A percentile compares a stretch with the other conserved stretches of the same genome.
Conservation (phyloP, 768 basidiomycete genomes). For the Amanita exitialis region DNA sequence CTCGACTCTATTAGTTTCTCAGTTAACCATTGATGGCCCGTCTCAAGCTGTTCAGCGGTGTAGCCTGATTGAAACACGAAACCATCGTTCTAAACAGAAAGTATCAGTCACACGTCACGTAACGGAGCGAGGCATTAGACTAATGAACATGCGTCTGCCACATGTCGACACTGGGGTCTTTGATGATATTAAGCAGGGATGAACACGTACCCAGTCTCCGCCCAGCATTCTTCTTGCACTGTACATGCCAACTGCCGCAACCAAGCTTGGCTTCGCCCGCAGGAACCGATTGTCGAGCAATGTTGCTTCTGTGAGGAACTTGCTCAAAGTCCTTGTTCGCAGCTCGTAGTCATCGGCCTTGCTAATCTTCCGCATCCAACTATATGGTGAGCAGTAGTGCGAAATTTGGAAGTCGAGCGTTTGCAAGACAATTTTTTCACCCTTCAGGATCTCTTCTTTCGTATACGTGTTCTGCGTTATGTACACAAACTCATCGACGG, state of each 20-base stretch:
- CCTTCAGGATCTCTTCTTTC: conserved; percentile 95
- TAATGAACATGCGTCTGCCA: conserved; percentile 12
- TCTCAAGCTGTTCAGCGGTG: conserved; percentile 79
- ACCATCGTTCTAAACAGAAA: conserved; percentile 57
- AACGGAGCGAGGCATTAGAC: not conserved
- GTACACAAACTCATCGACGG: conserved; percentile 95
- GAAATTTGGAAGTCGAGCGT: conserved; percentile 93
- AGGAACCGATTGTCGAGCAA: conserved; percentile 89
- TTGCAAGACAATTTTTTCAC: conserved; percentile 93
- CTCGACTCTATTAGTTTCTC: conserved; percentile 73
- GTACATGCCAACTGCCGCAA: conserved; percentile 98
- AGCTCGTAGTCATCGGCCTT: conserved; percentile 99
- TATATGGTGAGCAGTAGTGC: conserved; percentile 97
- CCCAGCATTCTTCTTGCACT: conserved; percentile 88
- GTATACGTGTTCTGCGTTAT: conserved; percentile 95
- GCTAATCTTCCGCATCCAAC: conserved; percentile 97
- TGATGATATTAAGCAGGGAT: conserved; percentile 10
- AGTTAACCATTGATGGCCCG: conserved; percentile 73
- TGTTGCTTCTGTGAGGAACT: conserved; percentile 95
- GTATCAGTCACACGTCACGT: conserved; percentile 28
- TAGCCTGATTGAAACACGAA: conserved; percentile 92
- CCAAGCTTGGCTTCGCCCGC: conserved; percentile 84
- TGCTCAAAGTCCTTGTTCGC: conserved; percentile 93
- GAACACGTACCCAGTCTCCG: conserved; percentile 82
- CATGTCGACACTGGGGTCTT: conserved; percentile 3